A percentile compares a stretch with the other conserved stretches of the same genome.
These are phyloP conservation scores for Mikania micrantha DNA, from an alignment of 129 eudicot genomes.

Conservation along the genomic window DNA sequence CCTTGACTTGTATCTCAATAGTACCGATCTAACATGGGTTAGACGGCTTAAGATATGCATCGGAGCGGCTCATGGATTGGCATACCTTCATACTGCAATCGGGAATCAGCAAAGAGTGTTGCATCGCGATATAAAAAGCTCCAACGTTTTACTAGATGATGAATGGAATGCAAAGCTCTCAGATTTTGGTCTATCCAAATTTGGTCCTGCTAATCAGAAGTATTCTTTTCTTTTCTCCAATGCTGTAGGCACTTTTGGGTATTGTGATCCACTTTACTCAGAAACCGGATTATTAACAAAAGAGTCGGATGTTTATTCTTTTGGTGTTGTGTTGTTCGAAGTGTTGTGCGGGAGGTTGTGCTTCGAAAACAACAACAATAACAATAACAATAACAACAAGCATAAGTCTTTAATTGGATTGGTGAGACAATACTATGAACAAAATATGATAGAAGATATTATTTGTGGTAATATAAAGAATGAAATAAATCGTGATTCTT, in stretches of 20 bases:
- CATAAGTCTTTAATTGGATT: neutral
- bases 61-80: no score
- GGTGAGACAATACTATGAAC: neutral
- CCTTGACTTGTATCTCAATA: no score
- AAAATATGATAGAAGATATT: neutral
- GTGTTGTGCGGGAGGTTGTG: conserved; percentile 27
- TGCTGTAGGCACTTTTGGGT: conserved; percentile 4
- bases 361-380: no score
- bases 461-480: neutral
- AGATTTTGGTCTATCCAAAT: conserved; percentile 17
- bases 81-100: no score
- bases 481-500: neutral
- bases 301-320: conserved; percentile 31
- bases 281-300: conserved; percentile 18
- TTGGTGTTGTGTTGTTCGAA: conserved; percentile 26
- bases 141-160: conserved; percentile 14
- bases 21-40: no score
- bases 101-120: no score
- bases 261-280: conserved; percentile 1
- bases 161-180: conserved; percentile 15
- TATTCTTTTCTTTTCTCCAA: neutral
- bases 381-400: neutral
- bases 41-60: no score
- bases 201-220: neutral
- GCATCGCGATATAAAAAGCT: conserved; percentile 14